A percentile compares a stretch with the other conserved stretches of the same genome.
Conservation (phyloP, 2,329 filamentous ascomycete species). For the Monosporascus sp. region DNA sequence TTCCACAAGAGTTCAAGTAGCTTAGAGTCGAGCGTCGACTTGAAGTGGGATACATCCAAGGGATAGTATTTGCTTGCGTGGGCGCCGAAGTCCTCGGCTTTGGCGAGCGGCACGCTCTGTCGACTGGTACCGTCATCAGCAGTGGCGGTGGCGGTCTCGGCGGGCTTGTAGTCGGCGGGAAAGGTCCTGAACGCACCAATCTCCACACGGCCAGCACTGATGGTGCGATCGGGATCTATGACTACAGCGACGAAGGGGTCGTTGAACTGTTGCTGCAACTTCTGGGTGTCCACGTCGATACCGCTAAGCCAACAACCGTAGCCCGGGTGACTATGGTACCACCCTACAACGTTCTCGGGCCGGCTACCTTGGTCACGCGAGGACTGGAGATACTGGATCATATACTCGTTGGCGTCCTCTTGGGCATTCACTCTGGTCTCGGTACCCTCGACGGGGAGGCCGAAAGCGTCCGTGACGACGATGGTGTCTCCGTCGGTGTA, state of each 20-base stretch:
- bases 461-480: conserved; percentile 89
- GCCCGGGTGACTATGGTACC: conserved; percentile 97
- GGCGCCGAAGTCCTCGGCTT: conserved; percentile 92
- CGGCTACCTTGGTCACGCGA: conserved; percentile 68
- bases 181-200: conserved; percentile 96
- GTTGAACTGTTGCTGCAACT: conserved; percentile 75
- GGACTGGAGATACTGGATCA: conserved; percentile 76
- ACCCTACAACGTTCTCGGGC: conserved; percentile 89
- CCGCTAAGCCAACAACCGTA: conserved; percentile 97
- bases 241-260: conserved; percentile 96
- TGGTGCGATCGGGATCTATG: conserved; percentile 92
- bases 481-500: conserved; percentile 82
- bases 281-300: conserved; percentile 88
- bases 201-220: conserved; percentile 91
- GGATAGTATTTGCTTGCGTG: conserved; percentile 88
- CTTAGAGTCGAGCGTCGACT: conserved; percentile 82
- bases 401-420: conserved; percentile 94
- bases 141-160: conserved; percentile 7
- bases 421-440: conserved; percentile 97
- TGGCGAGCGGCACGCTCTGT: conserved; percentile 82
- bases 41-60: conserved; percentile 89
- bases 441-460: conserved; percentile 93
- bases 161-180: conserved; percentile 64
- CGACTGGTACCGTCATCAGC: conserved; percentile 31
- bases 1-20: conserved; percentile 91